These are phyloP conservation scores for Trametes coccinea DNA, from an alignment of 768 basidiomycete species.

Conservation along the genomic window DNA sequence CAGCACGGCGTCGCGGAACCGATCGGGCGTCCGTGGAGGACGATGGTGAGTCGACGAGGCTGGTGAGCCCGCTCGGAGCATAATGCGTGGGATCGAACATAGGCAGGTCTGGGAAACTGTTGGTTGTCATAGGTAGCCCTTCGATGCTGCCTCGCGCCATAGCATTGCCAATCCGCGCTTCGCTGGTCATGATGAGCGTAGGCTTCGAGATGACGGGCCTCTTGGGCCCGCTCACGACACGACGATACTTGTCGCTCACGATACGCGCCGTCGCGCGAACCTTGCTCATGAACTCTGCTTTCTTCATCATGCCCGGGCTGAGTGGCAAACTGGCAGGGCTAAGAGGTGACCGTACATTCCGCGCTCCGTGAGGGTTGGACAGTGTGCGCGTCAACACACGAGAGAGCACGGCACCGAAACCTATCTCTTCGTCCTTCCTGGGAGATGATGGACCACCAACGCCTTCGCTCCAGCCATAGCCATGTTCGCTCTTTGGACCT, in stretches of 20 bases:
- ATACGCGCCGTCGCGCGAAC: constrained; percentile 64
- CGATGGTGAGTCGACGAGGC: constrained; percentile 57
- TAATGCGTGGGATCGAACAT: constrained; percentile 26
- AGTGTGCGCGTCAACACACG: constrained; percentile 37
- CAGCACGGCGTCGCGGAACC: constrained; percentile 64
- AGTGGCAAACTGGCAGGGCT: constrained; percentile 28
- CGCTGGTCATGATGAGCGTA: constrained; percentile 37
- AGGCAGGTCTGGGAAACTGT: constrained; percentile 7
- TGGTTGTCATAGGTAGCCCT: constrained; percentile 17
- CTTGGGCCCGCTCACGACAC: constrained; percentile 29
- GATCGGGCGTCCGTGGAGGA: constrained; percentile 65
- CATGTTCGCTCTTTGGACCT: constrained; percentile 26
- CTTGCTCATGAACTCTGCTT: constrained; percentile 65
- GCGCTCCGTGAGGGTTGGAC: constrained; percentile 13
- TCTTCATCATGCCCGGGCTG: constrained; percentile 64
- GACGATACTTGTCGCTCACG: constrained; percentile 59
- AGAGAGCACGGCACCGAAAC: constrained; percentile 8
- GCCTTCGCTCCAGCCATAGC: constrained; percentile 35
- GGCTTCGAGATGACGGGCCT: constrained; percentile 62
- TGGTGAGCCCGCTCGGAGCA: constrained; percentile 46
- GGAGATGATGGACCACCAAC: not conserved
- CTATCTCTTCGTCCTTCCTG: not conserved
- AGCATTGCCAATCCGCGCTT: constrained; percentile 8
- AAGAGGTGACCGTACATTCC: constrained; percentile 12
- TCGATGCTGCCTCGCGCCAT: constrained; percentile 11